These are phyloP conservation scores for Amanita inopinata DNA, from an alignment of 768 basidiomycete genomes.

Conservation along the genomic window DNA sequence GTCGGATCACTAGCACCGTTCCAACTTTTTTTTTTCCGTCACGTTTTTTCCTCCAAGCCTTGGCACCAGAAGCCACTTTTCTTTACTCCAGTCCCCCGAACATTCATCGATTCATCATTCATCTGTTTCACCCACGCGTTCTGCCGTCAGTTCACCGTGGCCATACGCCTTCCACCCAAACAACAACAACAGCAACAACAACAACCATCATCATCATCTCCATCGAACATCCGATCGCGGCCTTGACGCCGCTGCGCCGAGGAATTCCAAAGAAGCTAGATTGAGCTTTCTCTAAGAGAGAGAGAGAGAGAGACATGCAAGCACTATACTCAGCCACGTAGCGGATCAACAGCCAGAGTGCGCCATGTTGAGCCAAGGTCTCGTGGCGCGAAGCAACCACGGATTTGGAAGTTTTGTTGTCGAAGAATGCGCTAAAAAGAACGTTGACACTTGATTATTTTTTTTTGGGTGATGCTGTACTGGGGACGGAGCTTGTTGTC, in stretches of 20 bases:
- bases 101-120: too few species aligned
- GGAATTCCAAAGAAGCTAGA: conserved; percentile 2
- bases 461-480: too few species aligned
- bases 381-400: conserved; percentile 2
- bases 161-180: too few species aligned
- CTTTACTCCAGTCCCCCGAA: conserved; percentile 5
- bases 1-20: conserved; percentile 6
- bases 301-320: too few species aligned
- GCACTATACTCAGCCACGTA: conserved; percentile 5
- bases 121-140: conserved; percentile 3
- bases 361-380: background rate
- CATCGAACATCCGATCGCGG: conserved; percentile 4
- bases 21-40: too few species aligned
- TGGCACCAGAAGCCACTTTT: background rate
- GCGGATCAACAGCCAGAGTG: conserved; percentile 4
- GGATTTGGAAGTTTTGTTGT: conserved; percentile 5
- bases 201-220: too few species aligned
- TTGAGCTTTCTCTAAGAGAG: background rate
- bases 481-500: too few species aligned
- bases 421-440: too few species aligned
- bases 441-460: too few species aligned
- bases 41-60: background rate
- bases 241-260: conserved; percentile 4
- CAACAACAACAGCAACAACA: too few species aligned
- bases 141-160: too few species aligned